These are phyloP conservation scores for Erodium texanum DNA, from an alignment of 441 rosid species.

Conservation along the genomic window DNA sequence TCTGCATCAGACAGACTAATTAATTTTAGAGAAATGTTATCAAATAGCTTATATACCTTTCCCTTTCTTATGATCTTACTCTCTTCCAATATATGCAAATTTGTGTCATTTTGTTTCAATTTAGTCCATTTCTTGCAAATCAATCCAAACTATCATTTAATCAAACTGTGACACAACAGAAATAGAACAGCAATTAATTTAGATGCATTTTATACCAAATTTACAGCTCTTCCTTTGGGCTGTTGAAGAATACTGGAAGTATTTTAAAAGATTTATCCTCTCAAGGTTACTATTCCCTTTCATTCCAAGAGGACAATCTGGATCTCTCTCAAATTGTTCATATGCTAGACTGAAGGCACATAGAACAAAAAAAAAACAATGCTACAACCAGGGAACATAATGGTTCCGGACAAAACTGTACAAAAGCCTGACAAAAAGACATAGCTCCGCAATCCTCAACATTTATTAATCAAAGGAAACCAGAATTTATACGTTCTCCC, in stretches of 20 bases:
- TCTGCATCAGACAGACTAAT: background rate
- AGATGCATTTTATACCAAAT: too few relatives aligned
- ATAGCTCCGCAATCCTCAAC: background rate
- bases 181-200: too few relatives aligned
- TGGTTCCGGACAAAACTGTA: too few relatives aligned
- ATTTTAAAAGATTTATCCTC: background rate
- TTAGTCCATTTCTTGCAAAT: background rate
- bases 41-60: background rate
- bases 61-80: background rate
- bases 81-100: too few relatives aligned
- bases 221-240: too few relatives aligned
- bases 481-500: background rate
- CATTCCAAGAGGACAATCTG: background rate
- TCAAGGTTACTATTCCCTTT: background rate
- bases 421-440: too few relatives aligned
- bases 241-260: background rate
- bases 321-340: background rate
- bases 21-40: too few relatives aligned
- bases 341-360: background rate
- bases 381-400: too few relatives aligned
- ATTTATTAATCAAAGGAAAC: background rate
- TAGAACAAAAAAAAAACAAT: background rate
- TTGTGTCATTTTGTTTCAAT: background rate
- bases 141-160: background rate
- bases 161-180: background rate